Evolutionary conservation across 768 basidiomycete genomes (phyloP), one percentile per base, ranked within the genome.

Genomic region (Mycena belliarum): DNA sequence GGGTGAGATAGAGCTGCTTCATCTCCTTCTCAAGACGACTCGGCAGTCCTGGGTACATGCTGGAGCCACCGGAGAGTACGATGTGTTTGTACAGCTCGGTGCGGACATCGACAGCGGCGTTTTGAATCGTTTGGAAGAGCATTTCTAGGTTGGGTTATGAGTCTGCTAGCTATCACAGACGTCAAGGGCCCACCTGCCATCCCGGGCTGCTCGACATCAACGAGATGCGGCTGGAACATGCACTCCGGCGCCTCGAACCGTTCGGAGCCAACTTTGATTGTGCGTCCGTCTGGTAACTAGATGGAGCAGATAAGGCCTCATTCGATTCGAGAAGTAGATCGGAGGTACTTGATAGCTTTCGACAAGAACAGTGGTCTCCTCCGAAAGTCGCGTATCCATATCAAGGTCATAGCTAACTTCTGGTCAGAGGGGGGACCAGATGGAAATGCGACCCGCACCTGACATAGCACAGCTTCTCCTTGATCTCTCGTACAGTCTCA

Each of bases 161-260:
- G 28, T 1, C 4, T 48, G 15, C 24, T 44, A 45, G 24, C 50
- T 56, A 26, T 21, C 33, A 25, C 11, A n/a, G 37, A 59, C n/a
- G 15, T 26, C 7, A 18, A 23, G 41, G 37, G 73, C 79, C 41
- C 56, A 92, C 93, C 93, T 76, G 95, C 95, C 47, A 98, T 87
- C 43, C 96, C 96, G 7, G 94, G 93, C 69, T 97, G 95, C 71
- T 99, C 97, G 45, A 98, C 78, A 66, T 99, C 96, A 44, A 98
- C 95, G 4, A 99, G 82, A 72, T 96, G 93, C 21, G 97, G 97
- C 71, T 99, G 96, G 88, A 99, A 98, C 94, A 98, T 95, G 76
- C 97, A 98, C 75, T 99, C 97, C 6, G 97, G 96, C 14, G 96
- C 97, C 75, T 98, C 96, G 69, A 98, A 99, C 14, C 97, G 90